Conservation (phyloP, 2,329 filamentous ascomycete genomes). For the Epichloe baconii region DNA sequence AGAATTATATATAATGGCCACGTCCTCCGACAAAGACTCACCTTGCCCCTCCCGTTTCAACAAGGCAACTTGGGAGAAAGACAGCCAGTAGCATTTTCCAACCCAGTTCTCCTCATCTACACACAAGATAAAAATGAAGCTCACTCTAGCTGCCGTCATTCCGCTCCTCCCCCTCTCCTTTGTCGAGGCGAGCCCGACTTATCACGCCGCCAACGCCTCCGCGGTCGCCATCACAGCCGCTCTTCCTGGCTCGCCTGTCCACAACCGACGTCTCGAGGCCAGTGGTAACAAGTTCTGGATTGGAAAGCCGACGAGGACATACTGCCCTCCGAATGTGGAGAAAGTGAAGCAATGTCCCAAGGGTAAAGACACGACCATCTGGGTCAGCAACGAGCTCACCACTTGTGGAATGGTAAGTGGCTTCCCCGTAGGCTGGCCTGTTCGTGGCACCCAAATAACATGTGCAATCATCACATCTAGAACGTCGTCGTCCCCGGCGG, state of each 20-base stretch:
- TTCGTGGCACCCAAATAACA: not conserved
- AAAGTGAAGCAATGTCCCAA: not conserved
- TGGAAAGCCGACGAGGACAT: not conserved
- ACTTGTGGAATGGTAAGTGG: not conserved
- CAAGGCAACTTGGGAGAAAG: no score
- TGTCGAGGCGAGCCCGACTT: not conserved
- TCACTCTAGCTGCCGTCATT: not conserved
- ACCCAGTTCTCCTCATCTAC: not conserved
- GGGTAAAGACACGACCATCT: not conserved
- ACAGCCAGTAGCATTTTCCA: not conserved
- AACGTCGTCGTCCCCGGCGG: constrained; percentile 1
- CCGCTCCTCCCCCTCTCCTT: not conserved
- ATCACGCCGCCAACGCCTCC: not conserved
- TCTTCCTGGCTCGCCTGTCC: not conserved
- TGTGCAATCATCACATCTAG: constrained; percentile 12
- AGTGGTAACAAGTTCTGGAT: not conserved
- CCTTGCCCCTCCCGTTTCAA: no score
- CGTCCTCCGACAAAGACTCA: no score
- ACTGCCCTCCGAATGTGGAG: not conserved
- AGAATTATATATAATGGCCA: no score
- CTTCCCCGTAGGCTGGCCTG: no score
- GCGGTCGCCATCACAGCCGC: not conserved
- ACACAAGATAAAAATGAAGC: not conserved
- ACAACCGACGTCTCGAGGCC: not conserved
- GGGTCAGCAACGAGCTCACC: not conserved